Conservation (phyloP, 164 flowering plant species). For the Umbilicus rupestris region DNA sequence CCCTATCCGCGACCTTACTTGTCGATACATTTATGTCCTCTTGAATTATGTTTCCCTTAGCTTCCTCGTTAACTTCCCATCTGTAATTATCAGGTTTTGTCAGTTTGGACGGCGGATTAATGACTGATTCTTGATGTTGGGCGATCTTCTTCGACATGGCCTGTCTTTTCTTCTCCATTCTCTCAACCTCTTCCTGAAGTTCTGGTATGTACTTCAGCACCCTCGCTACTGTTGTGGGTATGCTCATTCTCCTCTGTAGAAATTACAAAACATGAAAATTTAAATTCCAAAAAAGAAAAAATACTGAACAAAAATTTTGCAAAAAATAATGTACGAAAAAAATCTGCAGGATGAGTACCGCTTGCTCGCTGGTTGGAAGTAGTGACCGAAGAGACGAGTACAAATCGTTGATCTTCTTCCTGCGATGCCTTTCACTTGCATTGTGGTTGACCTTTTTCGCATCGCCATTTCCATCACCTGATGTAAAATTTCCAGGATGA, state of each 20-base stretch:
- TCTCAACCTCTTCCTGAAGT: constrained; percentile 10
- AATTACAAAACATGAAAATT: not conserved
- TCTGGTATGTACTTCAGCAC: constrained; percentile 14
- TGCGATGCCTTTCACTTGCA: constrained; percentile 67
- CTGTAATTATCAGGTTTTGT: not conserved
- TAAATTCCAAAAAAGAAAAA: not conserved
- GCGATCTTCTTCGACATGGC: not conserved
- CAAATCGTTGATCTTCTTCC: constrained; percentile 48
- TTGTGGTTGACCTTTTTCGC: constrained; percentile 60
- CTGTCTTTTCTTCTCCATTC: constrained; percentile 6
- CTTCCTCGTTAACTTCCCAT: not conserved
- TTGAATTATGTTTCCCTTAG: not conserved
- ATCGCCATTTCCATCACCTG: not conserved
- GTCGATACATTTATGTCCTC: constrained; percentile 3
- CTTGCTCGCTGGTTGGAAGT: constrained; percentile 49
- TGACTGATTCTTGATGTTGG: not conserved
- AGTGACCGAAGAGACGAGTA: constrained; percentile 48
- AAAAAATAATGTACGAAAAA: not conserved
- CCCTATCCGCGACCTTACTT: not conserved
- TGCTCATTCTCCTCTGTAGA: constrained; percentile 12
- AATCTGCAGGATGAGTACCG: constrained; percentile 20
- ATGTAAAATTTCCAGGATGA: not conserved
- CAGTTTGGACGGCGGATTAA: not conserved
- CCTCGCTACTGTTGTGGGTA: constrained; percentile 10
- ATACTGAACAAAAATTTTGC: not conserved